Evolutionary conservation across 106 monocot species (phyloP), one percentile per base, ranked within the genome.

Genomic region (Ottelia alismoides): DNA sequence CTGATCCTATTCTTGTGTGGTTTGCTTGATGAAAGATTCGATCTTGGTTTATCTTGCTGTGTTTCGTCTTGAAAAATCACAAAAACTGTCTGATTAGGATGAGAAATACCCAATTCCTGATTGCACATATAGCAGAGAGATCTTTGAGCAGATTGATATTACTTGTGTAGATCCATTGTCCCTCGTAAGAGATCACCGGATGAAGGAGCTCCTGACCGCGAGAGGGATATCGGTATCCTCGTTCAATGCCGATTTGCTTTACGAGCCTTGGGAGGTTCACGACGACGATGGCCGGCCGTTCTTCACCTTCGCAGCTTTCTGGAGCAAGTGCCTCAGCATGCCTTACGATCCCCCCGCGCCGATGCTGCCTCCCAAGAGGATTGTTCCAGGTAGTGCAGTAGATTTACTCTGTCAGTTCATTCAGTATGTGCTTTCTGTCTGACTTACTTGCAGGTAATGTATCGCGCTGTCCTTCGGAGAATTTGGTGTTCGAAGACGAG

Each of bases 241-340:
- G 23, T 93, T 80, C 52, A 93, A 93, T 61, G 93, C 80, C 24
- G 93, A 93, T 65, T 67, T 93, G 31, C 87, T 93, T 10, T 93
- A 93, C 49, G 93, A 93, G 56, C 93, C 93, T 20, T 93, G 93
- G 93, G 87, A 93, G 45, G 80, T 93, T 30, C 77, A 80, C 46
- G 93, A 93, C 51, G 83, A 87, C 23, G 65, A 81, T 31, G 87
- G 78, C 3, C 52, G 29, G 17, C 70, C 87, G 17, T 93, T 93
- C 60, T 49, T 59, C 16, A 93, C 80, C 25, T 93, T 93, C 73
- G 62, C 49, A 19, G 69, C 71, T 28, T 93, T 93, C 62, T 93
- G 87, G 93, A 84, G 84, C 46, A 93, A 73, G 70, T 87, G 93
- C 55, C 80, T 93, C 20, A 78, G 75, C 71, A 87, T 93, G 93